Percentiles rank a stretch among this genome's conserved stretches.
Conservation (phyloP, 1,139 yeast species). For the Eremothecium cymbalariae region DNA sequence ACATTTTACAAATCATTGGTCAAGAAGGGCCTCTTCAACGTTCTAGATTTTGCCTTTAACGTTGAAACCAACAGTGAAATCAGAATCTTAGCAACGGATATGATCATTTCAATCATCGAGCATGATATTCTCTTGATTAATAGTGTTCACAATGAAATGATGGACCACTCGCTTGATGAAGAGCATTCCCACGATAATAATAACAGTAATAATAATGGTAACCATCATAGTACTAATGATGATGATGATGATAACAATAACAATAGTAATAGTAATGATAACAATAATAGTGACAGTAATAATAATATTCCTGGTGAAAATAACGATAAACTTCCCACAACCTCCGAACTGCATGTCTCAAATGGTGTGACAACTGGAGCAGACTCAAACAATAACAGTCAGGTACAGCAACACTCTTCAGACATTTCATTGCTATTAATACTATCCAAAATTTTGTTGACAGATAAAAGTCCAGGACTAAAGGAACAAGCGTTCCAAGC, state of each 20-base stretch:
- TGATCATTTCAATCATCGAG: constrained; percentile 73
- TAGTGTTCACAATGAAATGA: constrained; percentile 27
- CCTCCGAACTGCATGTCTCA: too few relatives aligned
- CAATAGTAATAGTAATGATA: neutral
- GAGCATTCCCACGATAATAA: constrained; percentile 4
- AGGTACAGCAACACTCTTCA: constrained; percentile 32
- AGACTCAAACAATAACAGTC: neutral
- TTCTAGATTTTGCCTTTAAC: constrained; percentile 63
- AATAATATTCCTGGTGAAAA: neutral
- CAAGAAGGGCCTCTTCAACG: constrained; percentile 58
- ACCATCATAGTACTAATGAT: neutral
- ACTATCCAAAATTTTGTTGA: constrained; percentile 52
- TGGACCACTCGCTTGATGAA: constrained; percentile 3
- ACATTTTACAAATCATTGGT: constrained; percentile 60
- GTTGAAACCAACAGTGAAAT: constrained; percentile 43
- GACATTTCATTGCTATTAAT: constrained; percentile 58
- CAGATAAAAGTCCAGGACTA: constrained; percentile 62
- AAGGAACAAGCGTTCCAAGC: constrained; percentile 83
- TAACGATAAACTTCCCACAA: neutral
- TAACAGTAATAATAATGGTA: neutral
- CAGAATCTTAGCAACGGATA: constrained; percentile 71
- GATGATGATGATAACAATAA: neutral
- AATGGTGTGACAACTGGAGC: neutral
- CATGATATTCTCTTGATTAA: constrained; percentile 69
- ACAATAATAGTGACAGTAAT: neutral